Percentiles rank a stretch among this genome's conserved stretches.
Conservation (phyloP, 2,329 filamentous ascomycete species). For the Emmonsiellopsis sp. region DNA sequence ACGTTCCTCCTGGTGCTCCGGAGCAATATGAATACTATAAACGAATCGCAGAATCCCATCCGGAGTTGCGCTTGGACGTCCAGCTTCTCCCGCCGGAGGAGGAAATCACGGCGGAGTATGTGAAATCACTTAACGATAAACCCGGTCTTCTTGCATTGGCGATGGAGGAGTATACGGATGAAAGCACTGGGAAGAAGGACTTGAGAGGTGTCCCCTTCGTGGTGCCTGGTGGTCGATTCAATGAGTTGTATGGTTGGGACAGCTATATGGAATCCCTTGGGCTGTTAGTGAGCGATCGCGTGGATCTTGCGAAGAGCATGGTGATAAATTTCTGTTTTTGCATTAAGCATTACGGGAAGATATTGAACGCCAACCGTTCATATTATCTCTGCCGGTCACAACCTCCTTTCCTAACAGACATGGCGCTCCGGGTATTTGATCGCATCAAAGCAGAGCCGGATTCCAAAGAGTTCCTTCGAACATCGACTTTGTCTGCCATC, state of each 20-base stretch:
- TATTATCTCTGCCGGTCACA: slow-evolving; percentile 94
- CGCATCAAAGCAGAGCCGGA: slow-evolving; percentile 80
- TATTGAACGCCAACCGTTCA: slow-evolving; percentile 89
- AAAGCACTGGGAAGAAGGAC: slow-evolving; percentile 58
- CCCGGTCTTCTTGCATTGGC: slow-evolving; percentile 84
- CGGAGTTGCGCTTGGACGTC: slow-evolving; percentile 81
- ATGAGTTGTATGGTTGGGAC: slow-evolving; percentile 97
- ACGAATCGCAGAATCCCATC: slow-evolving; percentile 64
- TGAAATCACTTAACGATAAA: slow-evolving; percentile 73
- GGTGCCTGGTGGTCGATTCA: slow-evolving; percentile 95
- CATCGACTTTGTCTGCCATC: slow-evolving; percentile 79
- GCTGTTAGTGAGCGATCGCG: slow-evolving; percentile 72
- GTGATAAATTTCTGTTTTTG: slow-evolving; percentile 96
- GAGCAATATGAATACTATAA: slow-evolving; percentile 87
- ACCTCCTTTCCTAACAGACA: slow-evolving; percentile 93
- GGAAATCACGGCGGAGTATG: slow-evolving; percentile 68
- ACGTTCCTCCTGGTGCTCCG: slow-evolving; percentile 73
- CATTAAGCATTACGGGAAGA: slow-evolving; percentile 97
- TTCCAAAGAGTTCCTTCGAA: slow-evolving; percentile 69
- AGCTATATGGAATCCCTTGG: slow-evolving; percentile 97
- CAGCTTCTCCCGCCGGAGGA: slow-evolving; percentile 54
- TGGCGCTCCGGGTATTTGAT: slow-evolving; percentile 89
- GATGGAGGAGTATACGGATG: slow-evolving; percentile 67
- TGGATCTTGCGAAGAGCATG: slow-evolving; percentile 87
- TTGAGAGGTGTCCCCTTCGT: slow-evolving; percentile 82